A percentile compares a stretch with the other conserved stretches of the same genome.
Conservation (phyloP, 805 yeast species). For the Candida corydali region DNA sequence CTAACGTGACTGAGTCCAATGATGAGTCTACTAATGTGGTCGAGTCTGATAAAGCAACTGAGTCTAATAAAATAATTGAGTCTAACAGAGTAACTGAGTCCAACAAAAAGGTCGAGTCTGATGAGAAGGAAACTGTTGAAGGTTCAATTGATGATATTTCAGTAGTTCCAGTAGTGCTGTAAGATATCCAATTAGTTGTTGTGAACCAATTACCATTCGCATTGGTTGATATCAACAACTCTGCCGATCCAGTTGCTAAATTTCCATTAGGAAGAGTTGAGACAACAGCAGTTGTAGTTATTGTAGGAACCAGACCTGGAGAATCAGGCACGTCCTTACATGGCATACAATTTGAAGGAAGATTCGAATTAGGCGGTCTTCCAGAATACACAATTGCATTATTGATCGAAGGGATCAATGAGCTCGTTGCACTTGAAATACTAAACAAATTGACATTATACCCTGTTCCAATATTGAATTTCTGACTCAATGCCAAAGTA, state of each 20-base stretch:
- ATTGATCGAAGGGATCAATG: constrained; percentile 15
- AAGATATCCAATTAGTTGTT: neutral
- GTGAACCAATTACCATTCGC: neutral
- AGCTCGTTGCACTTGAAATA: constrained; percentile 13
- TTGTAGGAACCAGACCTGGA: constrained; percentile 12
- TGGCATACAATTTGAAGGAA: constrained; percentile 17
- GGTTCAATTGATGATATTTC: neutral
- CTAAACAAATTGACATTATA: constrained; percentile 13
- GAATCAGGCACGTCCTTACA: constrained; percentile 14
- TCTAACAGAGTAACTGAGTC: neutral
- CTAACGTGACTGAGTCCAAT: constrained; percentile 1
- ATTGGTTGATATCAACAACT: neutral
- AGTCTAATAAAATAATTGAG: neutral
- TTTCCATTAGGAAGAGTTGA: neutral
- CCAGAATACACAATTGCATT: constrained; percentile 14
- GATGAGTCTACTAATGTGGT: neutral
- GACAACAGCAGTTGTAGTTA: constrained; percentile 8
- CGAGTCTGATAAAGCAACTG: neutral
- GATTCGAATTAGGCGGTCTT: constrained; percentile 14
- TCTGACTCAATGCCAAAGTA: constrained; percentile 1
- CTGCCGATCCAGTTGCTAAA: neutral
- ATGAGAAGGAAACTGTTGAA: neutral
- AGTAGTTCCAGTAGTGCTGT: neutral
- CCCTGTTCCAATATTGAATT: constrained; percentile 19
- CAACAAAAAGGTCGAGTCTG: neutral